These are phyloP conservation scores for Blastobotrys malaysiensis DNA, from an alignment of 1,139 yeast species.

Conservation along the genomic window DNA sequence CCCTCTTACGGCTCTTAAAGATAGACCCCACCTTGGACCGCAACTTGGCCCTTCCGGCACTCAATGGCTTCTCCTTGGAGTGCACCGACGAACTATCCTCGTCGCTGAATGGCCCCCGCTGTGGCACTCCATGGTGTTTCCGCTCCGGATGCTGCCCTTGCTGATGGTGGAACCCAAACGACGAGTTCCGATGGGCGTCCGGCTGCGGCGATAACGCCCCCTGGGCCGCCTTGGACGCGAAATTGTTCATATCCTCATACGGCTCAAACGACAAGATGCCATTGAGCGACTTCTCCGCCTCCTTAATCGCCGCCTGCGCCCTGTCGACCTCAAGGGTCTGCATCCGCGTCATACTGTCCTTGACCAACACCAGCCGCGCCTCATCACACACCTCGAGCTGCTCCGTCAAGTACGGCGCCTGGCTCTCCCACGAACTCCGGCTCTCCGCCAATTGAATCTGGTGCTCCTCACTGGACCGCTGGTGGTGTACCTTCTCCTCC, in stretches of 20 bases:
- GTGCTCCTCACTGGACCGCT: conserved; percentile 21
- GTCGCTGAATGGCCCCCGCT: not conserved
- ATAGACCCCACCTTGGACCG: conserved; percentile 82
- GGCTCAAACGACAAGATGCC: conserved; percentile 59
- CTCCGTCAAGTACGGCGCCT: conserved; percentile 74
- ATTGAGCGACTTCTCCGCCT: conserved; percentile 63
- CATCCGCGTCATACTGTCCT: conserved; percentile 62
- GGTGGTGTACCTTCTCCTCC: conserved; percentile 17
- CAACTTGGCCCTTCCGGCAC: conserved; percentile 37
- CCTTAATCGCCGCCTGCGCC: conserved; percentile 29
- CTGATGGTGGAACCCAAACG: not conserved
- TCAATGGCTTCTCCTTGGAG: conserved; percentile 10
- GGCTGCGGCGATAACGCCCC: conserved; percentile 10
- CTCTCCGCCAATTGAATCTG: conserved; percentile 23
- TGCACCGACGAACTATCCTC: conserved; percentile 13
- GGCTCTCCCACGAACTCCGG: conserved; percentile 55
- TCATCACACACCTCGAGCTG: conserved; percentile 72
- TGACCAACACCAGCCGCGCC: conserved; percentile 58
- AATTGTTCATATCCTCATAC: conserved; percentile 50
- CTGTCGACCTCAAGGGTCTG: conserved; percentile 49
- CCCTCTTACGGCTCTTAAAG: conserved; percentile 53
- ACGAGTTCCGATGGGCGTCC: not conserved
- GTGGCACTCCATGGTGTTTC: not conserved
- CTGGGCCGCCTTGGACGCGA: conserved; percentile 43
- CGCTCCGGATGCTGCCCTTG: not conserved